Conservation (phyloP, 179 eudicot genomes). For the Amaranthus tricolor region DNA sequence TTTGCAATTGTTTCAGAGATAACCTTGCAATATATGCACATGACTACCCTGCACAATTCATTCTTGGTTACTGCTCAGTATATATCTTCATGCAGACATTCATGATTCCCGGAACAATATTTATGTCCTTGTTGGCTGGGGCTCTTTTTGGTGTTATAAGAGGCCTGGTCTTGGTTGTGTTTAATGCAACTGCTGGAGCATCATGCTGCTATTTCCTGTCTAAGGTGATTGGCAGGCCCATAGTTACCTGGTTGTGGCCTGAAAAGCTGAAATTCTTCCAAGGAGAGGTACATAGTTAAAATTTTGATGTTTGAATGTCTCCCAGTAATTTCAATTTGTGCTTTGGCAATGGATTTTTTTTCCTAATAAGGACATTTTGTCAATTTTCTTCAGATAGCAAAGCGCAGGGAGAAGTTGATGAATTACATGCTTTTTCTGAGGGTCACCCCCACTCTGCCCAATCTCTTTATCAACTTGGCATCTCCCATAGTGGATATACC, state of each 20-base stretch:
- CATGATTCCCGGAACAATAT: conserved; percentile 98
- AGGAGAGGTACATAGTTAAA: conserved; percentile 60
- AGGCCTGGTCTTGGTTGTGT: conserved; percentile 89
- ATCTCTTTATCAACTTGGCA: conserved; percentile 96
- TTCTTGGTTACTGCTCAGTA: conserved; percentile 86
- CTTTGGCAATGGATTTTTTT: not conserved
- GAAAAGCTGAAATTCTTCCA: conserved; percentile 83
- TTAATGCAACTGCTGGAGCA: conserved; percentile 95
- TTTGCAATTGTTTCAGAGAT: conserved; percentile 56
- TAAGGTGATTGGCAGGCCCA: conserved; percentile 86
- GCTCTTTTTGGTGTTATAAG: conserved; percentile 88
- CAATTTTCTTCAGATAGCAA: conserved; percentile 58
- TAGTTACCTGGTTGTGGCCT: conserved; percentile 95
- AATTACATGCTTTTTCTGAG: conserved; percentile 98
- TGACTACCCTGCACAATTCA: conserved; percentile 79
- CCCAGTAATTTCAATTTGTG: not conserved
- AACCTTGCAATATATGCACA: conserved; percentile 72
- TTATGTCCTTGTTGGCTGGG: conserved; percentile 97
- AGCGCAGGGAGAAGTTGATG: conserved; percentile 77
- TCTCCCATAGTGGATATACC: conserved; percentile 99
- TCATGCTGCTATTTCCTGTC: conserved; percentile 91
- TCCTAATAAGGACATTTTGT: conserved; percentile 9
- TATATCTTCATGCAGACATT: conserved; percentile 99
- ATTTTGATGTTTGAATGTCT: not conserved
- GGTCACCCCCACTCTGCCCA: conserved; percentile 93